phyloP scores from a whole-genome alignment of 441 rosid genomes.

The Gossypium schwendimanii region DNA sequence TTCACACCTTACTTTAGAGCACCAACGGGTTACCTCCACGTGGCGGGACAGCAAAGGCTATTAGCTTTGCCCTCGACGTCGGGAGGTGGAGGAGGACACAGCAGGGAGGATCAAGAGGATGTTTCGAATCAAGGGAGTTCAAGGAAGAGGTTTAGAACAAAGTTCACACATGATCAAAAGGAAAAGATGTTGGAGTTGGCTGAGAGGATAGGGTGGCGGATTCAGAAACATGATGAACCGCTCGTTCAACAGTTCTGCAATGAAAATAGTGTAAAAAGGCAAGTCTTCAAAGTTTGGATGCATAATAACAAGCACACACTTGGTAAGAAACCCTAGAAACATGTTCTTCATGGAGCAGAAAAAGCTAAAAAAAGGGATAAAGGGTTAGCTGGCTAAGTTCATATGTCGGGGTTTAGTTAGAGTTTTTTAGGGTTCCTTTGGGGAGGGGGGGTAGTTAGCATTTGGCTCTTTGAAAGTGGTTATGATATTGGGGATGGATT shows the following conservation, averaged over 20 bases:
- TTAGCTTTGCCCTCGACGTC: conserved; percentile 37
- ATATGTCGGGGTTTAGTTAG: conserved; percentile 8
- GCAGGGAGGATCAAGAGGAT: conserved; percentile 40
- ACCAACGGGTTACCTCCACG: conserved; percentile 37
- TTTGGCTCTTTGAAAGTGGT: conserved; percentile 15
- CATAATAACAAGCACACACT: conserved; percentile 70
- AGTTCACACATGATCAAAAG: conserved; percentile 60
- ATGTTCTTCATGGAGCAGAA: not conserved
- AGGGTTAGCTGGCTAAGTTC: not conserved
- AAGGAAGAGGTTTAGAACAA: conserved; percentile 54
- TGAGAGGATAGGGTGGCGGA: conserved; percentile 61
- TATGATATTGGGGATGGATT: conserved; percentile 12
- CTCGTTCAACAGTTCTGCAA: conserved; percentile 50
- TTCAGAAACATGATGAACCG: conserved; percentile 60
- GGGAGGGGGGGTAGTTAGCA: not conserved
- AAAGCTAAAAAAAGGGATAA: not conserved
- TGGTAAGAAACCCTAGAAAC: conserved; percentile 53
- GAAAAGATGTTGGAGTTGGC: conserved; percentile 57
- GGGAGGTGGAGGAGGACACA: conserved; percentile 27
- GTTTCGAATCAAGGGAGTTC: conserved; percentile 27
- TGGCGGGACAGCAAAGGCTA: conserved; percentile 30
- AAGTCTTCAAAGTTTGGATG: conserved; percentile 71
- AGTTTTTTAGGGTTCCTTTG: conserved; percentile 9
- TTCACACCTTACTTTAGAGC: conserved; percentile 38
- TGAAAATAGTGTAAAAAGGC: conserved; percentile 47